These are phyloP conservation scores for Fusarium clavum DNA, from an alignment of 2,329 filamentous ascomycete species.

Conservation along the genomic window DNA sequence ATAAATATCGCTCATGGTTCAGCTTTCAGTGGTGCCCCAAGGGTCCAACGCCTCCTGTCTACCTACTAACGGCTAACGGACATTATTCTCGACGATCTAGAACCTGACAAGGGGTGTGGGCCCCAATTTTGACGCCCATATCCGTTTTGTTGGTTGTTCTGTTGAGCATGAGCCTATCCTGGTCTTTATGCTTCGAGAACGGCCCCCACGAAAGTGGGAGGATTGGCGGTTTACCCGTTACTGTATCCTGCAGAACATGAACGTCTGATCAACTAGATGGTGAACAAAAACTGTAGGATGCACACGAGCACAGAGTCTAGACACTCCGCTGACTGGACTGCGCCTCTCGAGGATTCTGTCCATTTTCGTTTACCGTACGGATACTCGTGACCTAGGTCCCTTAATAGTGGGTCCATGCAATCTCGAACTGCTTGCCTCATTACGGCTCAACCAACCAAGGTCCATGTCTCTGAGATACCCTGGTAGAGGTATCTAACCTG, in stretches of 20 bases:
- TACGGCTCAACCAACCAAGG: conserved; percentile 10
- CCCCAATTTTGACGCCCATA: neutral
- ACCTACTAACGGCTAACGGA: conserved; percentile 18
- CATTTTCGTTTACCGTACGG: conserved; percentile 38
- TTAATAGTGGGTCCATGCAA: conserved; percentile 14
- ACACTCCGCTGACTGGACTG: conserved; percentile 2
- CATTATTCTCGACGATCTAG: conserved; percentile 13
- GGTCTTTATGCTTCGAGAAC: neutral
- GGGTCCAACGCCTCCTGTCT: neutral
- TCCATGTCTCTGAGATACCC: neutral
- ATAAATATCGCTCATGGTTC: conserved; percentile 31
- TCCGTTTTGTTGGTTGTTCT: neutral
- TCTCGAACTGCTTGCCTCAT: conserved; percentile 12
- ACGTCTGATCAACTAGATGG: neutral
- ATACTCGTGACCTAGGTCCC: neutral
- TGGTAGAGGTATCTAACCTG: neutral
- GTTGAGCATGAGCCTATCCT: neutral
- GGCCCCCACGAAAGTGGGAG: neutral
- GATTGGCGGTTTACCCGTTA: neutral
- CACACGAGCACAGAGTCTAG: neutral
- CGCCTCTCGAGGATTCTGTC: conserved; percentile 1
- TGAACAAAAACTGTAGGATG: neutral
- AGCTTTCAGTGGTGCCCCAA: neutral
- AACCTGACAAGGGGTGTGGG: conserved; percentile 1
- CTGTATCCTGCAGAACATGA: neutral